Percentiles rank a stretch among this genome's conserved stretches.
phyloP scores from a whole-genome alignment of 176 grass and related monocot species.

The Aechmea fasciata region DNA sequence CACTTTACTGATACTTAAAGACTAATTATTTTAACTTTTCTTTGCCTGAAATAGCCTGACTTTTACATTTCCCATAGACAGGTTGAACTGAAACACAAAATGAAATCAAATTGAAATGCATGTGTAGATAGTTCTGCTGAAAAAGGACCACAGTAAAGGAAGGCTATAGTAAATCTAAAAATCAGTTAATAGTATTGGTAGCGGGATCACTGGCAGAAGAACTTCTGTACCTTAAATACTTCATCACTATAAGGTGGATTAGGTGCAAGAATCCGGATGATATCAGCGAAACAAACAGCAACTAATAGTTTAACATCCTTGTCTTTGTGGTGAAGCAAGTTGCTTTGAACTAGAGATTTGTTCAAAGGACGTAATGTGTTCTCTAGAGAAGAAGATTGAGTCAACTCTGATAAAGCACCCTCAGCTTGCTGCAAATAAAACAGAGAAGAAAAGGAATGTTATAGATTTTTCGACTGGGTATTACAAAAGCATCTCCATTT shows the following conservation, averaged over 20 bases:
- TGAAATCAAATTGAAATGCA: not conserved
- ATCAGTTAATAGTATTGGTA: not conserved
- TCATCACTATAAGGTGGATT: slow-evolving; percentile 78
- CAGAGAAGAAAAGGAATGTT: slow-evolving; percentile 25
- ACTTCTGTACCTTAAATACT: slow-evolving; percentile 71
- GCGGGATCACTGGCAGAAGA: not conserved
- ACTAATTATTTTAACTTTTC: not conserved
- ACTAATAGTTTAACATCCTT: slow-evolving; percentile 91
- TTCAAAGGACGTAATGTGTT: slow-evolving; percentile 51
- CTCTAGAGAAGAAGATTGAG: slow-evolving; percentile 62
- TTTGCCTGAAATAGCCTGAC: not conserved
- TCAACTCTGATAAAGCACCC: slow-evolving; percentile 63
- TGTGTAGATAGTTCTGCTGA: not conserved
- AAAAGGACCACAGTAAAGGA: not conserved
- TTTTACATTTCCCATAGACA: not conserved
- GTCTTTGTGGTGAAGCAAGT: slow-evolving; percentile 78
- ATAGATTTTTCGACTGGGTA: not conserved
- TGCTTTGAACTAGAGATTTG: slow-evolving; percentile 49
- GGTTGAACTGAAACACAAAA: not conserved
- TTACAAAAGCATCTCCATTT: slow-evolving; percentile 1
- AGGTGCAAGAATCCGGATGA: slow-evolving; percentile 86
- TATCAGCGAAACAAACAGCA: slow-evolving; percentile 75
- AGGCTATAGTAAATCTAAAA: not conserved
- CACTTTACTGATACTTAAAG: not conserved
- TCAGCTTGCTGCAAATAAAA: slow-evolving; percentile 75